A percentile compares a stretch with the other conserved stretches of the same genome.
These are phyloP conservation scores for Exobasidium cylindrosporum DNA, from an alignment of 1,284 basidiomycete genomes.

Conservation along the genomic window DNA sequence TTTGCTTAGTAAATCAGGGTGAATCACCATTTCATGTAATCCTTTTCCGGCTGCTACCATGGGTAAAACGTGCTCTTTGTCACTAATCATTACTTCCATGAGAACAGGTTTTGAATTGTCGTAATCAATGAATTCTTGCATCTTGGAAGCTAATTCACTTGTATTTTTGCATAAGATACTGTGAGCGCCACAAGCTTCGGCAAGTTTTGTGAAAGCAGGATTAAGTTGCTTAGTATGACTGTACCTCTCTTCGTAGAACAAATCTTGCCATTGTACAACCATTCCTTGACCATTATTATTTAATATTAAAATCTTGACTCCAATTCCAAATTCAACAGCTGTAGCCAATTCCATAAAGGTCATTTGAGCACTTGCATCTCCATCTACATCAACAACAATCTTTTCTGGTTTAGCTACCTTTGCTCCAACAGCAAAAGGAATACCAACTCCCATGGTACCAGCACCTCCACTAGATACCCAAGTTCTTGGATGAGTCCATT, in stretches of 20 bases:
- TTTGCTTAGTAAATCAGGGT: slow-evolving; percentile 15
- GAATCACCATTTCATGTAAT: slow-evolving; percentile 68
- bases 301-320: slow-evolving; percentile 71
- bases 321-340: slow-evolving; percentile 83
- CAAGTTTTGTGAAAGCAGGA: slow-evolving; percentile 86
- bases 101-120: slow-evolving; percentile 80
- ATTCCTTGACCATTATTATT: slow-evolving; percentile 66
- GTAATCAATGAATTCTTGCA: slow-evolving; percentile 98
- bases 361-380: slow-evolving; percentile 94
- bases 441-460: slow-evolving; percentile 91
- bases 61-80: slow-evolving; percentile 89
- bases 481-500: slow-evolving; percentile 81
- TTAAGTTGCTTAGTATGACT: slow-evolving; percentile 92
- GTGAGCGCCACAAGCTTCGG: slow-evolving; percentile 85
- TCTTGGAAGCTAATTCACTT: slow-evolving; percentile 82
- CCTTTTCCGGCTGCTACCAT: slow-evolving; percentile 89
- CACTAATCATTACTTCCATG: slow-evolving; percentile 83
- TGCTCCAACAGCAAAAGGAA: slow-evolving; percentile 89
- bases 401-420: slow-evolving; percentile 94
- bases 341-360: slow-evolving; percentile 98
- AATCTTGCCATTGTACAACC: slow-evolving; percentile 97
- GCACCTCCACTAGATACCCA: slow-evolving; percentile 97
- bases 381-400: slow-evolving; percentile 92
- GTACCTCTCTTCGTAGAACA: slow-evolving; percentile 92
- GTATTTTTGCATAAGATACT: slow-evolving; percentile 72